These are phyloP conservation scores for Tolypocladium endophyticum DNA, from an alignment of 2,329 filamentous ascomycete genomes.

Conservation along the genomic window DNA sequence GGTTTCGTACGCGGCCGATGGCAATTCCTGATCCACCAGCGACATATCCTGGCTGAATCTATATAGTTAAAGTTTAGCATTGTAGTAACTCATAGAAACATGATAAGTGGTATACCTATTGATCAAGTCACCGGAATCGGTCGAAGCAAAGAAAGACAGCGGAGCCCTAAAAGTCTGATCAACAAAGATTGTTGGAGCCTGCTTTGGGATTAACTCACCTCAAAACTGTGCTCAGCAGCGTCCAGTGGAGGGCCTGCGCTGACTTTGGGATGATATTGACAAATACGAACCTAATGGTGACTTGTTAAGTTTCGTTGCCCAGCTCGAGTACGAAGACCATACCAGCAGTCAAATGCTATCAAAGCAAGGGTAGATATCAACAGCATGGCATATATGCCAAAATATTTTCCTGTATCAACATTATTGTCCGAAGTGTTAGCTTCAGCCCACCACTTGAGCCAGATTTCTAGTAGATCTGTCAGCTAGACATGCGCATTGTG, in stretches of 20 bases:
- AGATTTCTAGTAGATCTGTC: background rate
- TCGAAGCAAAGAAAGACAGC: background rate
- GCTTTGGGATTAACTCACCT: background rate
- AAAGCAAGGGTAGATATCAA: background rate
- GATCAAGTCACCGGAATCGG: background rate
- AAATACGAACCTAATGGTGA: background rate
- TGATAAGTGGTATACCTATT: background rate
- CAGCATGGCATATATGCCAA: background rate
- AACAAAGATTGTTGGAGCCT: too few species aligned
- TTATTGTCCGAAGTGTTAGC: background rate
- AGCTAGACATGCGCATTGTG: too few species aligned
- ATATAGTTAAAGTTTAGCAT: background rate
- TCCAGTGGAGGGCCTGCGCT: background rate
- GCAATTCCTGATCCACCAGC: background rate
- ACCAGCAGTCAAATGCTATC: too few species aligned
- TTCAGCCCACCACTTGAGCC: constrained; percentile 1
- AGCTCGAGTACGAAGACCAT: too few species aligned
- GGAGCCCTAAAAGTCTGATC: background rate
- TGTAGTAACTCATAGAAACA: too few species aligned
- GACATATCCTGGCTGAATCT: constrained; percentile 4
- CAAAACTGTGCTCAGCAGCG: background rate
- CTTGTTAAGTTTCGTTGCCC: too few species aligned
- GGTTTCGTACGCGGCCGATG: background rate
- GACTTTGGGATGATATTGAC: background rate
- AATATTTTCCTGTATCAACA: background rate